Evolutionary conservation across 2,329 filamentous ascomycete species (phyloP), one percentile per base, ranked within the genome.

Genomic region (Cucurbitaria berberidis): DNA sequence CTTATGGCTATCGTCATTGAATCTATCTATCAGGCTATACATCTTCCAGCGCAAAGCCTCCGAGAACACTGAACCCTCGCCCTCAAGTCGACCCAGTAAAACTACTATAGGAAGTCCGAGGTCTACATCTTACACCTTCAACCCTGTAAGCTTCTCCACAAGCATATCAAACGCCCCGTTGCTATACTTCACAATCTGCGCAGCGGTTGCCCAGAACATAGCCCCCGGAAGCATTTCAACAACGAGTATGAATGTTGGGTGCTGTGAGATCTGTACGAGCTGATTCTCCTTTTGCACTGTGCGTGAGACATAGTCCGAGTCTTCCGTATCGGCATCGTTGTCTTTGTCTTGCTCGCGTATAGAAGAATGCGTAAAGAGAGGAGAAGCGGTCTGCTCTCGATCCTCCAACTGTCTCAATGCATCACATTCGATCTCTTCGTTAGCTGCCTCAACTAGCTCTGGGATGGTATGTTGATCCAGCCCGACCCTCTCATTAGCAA

Each of bases 201-300:
- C 45, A 10, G 49, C 59, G 27, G 57, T 56, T 8, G 39, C 46
- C 63, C 63, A 70, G 41, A 71, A 64, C 52, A 70, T 56, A n/a
- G 61, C 57, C 16, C 47, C 47, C 7, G 69, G 69, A 9, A 71
- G 48, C 61, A 70, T 56, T 11, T 41, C 57, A 13, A 71, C 63
- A 21, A 67, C 56, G 3, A 55, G 66, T 50, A 71, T 36, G 45
- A 71, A 66, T 16, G 60, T 53, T 15, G 69, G 65, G 13, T 63
- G 42, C 21, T 62, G 56, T 2, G 46, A 35, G 10, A 50, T 41
- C 1, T 53, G 22, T 1, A 59, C 52, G 16, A 57, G 13, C 21
- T 62, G 51, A 4, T 49, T 16, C 21, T 62, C 51, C 5, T 49
- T 19, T 8, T 19, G 21, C 6, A 21, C 36, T 26, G 10, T 3